Base-by-base conservation (phyloP, 106 monocot species). In the Alisma plantagoaquatica region DNA sequence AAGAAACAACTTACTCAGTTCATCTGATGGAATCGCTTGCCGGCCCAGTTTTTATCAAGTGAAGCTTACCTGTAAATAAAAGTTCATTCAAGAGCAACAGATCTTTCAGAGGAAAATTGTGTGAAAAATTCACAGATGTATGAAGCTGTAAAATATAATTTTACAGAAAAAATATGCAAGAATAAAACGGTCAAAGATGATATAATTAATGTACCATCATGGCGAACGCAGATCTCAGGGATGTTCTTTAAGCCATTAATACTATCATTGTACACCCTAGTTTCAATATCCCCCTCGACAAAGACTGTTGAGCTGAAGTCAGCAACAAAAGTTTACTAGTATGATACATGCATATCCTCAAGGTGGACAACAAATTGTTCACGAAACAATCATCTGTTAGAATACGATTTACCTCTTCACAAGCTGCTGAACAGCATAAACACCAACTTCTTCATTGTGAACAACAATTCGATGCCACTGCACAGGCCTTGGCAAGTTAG, bases 211-310 rank as follows among this genome's bases (percentile, higher is more conserved):
- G 51, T 89, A 98, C 96, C 96, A 71, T 85, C 96, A 74, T 73
- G 89, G 3, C 96, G 84, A 44, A 98, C 81, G 65, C 78, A 78
- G 28, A 98, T 79, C 65, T 98, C 96, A 46, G 96, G 89, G 46
- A 98, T 60, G 56, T 75, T 89, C 66, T 71, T 98, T 24, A 98
- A 54, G 35, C 85, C 96, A 48, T 46, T 85, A 57, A 98, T 85
- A 69, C 63, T 77, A 61, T 98, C 96, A 72, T 98, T 85, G 61
- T 98, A 98, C 15, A 98, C 89, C 73, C 96, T 81, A 43, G 89
- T 90, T 69, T 98, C 96, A 61, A 98, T 98, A 50, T 98, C 89
- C 35, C 96, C 96, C 60, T 98, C 96, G 66, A 98, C 75, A 72
- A 69, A 98, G 41, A 98, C 96, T 30, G 81, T 32, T 61, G 89